A percentile compares a stretch with the other conserved stretches of the same genome.
Conservation (phyloP, 2,329 filamentous ascomycete species). For the Camillea tinctor region DNA sequence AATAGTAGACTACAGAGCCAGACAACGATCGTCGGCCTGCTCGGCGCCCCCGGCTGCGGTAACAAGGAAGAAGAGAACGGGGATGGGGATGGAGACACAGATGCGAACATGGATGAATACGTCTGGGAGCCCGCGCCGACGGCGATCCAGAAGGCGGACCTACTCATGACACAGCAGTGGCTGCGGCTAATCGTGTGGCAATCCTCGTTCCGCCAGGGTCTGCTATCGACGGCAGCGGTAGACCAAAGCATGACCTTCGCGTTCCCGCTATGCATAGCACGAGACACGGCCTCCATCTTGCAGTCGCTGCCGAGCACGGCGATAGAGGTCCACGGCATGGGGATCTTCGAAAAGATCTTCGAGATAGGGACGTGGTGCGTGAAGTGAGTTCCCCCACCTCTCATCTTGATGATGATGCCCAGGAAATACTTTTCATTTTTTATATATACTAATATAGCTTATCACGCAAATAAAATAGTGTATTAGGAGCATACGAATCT, state of each 20-base stretch:
- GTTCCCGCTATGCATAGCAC: constrained; percentile 61
- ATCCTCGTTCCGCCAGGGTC: constrained; percentile 63
- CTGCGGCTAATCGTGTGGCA: constrained; percentile 71
- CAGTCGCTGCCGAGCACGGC: constrained; percentile 40
- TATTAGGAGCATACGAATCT: constrained; percentile 38
- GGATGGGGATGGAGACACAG: too few relatives aligned
- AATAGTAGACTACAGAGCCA: too few relatives aligned
- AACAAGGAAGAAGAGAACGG: too few relatives aligned
- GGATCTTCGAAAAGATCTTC: constrained; percentile 51
- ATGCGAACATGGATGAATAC: constrained; percentile 19
- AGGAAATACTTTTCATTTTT: too few relatives aligned
- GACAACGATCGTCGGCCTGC: too few relatives aligned
- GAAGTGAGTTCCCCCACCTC: too few relatives aligned
- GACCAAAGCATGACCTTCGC: constrained; percentile 62
- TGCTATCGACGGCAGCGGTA: constrained; percentile 57
- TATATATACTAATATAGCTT: not conserved
- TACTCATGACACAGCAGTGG: constrained; percentile 70
- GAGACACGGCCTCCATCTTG: constrained; percentile 50
- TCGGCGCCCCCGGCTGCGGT: too few relatives aligned
- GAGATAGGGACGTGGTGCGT: constrained; percentile 46
- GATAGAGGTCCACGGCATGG: constrained; percentile 49
- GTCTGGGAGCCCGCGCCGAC: constrained; percentile 50
- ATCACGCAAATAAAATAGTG: constrained; percentile 24
- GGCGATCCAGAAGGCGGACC: constrained; percentile 66
- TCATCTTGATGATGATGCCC: too few relatives aligned